Percentiles rank a stretch among this genome's conserved stretches.
Evolutionary conservation across 495 filamentous ascomycete species (phyloP).

Genomic region (Penicillium malachiteum): DNA sequence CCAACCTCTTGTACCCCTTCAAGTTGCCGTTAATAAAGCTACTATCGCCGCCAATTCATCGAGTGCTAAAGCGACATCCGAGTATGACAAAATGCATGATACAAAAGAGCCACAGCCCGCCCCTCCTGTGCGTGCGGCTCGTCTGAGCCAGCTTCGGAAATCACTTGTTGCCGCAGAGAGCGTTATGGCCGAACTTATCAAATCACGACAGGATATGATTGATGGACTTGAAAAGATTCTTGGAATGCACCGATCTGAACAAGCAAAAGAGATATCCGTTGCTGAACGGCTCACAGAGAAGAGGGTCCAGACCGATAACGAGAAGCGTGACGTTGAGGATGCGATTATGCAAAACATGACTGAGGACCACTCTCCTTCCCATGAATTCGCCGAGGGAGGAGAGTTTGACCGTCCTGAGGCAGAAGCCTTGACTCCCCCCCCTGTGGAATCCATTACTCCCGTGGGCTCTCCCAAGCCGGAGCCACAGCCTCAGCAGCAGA

Average conservation of each 20-base stretch:
- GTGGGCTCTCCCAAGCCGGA: constrained; percentile 42
- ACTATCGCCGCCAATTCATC: constrained; percentile 59
- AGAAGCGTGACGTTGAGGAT: constrained; percentile 84
- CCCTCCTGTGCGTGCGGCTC: constrained; percentile 87
- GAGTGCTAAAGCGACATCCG: constrained; percentile 65
- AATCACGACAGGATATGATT: constrained; percentile 75
- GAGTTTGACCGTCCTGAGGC: constrained; percentile 66
- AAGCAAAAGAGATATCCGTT: constrained; percentile 65
- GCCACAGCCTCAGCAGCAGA: constrained; percentile 17
- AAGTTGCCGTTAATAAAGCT: constrained; percentile 70
- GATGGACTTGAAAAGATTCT: constrained; percentile 80
- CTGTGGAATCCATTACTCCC: constrained; percentile 50
- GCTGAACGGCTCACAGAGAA: constrained; percentile 57
- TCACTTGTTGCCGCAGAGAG: constrained; percentile 86
- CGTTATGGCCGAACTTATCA: constrained; percentile 86
- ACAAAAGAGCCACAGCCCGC: constrained; percentile 62
- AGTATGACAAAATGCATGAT: constrained; percentile 80
- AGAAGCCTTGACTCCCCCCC: constrained; percentile 81
- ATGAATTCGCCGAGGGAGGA: constrained; percentile 32
- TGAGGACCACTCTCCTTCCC: constrained; percentile 40
- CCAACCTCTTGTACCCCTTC: constrained; percentile 66
- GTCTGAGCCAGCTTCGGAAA: constrained; percentile 82
- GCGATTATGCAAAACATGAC: constrained; percentile 77
- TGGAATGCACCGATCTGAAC: constrained; percentile 64
- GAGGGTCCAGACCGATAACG: constrained; percentile 65